Evolutionary conservation across 78 protist genomes (phyloP).

Genomic region (Dictyostelium capitatum): DNA sequence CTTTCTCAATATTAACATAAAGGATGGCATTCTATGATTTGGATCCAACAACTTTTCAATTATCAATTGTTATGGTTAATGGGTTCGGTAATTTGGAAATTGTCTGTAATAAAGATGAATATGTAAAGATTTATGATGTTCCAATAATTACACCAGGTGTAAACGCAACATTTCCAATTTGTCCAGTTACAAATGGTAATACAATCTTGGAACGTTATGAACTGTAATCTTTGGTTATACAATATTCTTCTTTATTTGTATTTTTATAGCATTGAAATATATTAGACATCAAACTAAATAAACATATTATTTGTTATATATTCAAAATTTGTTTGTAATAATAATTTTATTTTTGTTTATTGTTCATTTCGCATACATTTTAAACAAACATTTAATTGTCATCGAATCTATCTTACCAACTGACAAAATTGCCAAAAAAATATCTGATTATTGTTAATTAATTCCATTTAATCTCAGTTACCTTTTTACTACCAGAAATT

Average conservation of each 20-base stretch:
- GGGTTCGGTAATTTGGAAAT: conserved; percentile 17
- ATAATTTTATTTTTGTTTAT: too few species aligned
- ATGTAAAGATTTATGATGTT: not conserved
- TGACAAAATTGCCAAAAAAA: too few species aligned
- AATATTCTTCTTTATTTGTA: not conserved
- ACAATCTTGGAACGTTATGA: not conserved
- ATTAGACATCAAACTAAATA: conserved; percentile 58
- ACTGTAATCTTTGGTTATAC: conserved; percentile 16
- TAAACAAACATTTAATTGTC: too few species aligned
- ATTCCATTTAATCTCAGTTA: too few species aligned
- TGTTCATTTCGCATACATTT: too few species aligned
- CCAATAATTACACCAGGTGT: not conserved
- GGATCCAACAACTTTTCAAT: conserved; percentile 14
- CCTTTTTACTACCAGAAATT: too few species aligned
- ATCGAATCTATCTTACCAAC: too few species aligned
- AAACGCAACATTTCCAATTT: not conserved
- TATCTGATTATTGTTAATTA: too few species aligned
- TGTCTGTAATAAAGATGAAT: not conserved
- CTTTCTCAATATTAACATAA: too few species aligned
- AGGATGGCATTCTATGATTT: conserved; percentile 54
- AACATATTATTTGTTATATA: not conserved
- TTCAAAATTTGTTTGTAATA: too few species aligned
- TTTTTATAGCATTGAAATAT: conserved; percentile 20
- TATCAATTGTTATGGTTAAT: conserved; percentile 8
- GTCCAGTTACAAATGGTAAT: conserved; percentile 35